Evolutionary conservation across 192 early-diverging fungal species (phyloP), one percentile per base, ranked within the genome.

Genomic region (Endogone sp.): DNA sequence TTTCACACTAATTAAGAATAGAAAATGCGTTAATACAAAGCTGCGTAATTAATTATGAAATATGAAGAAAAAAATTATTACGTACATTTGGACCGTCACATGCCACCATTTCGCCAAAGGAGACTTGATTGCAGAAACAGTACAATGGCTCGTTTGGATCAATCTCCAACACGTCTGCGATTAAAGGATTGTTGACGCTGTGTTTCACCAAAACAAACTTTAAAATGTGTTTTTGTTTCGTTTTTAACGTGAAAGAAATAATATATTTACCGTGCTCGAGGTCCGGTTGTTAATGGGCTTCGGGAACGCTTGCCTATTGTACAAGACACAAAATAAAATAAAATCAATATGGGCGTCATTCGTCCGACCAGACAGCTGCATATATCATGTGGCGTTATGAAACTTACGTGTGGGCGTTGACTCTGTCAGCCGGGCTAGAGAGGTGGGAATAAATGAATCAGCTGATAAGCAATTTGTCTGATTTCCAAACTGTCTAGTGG

Each of bases 141-240:
- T 96, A 96, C 24, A 81, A 82, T 0, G 94, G 94, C 79, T 95
- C 94, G 73, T 94, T 91, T 1, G 94, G 93, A 75, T 95, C 93
- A 55, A 95, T 92, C 0, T 89, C 86, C 72, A 89, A 75, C 26
- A 85, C 87, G 3, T 75, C 59, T n/a, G 70, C 25, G 21, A 49
- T 49, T n/a, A n/a, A n/a, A n/a, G n/a, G n/a, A n/a, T n/a, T n/a
- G n/a, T n/a, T n/a, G n/a, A n/a, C n/a, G n/a, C n/a, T n/a, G n/a
- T n/a, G n/a, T n/a, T n/a, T n/a, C n/a, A n/a, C n/a, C n/a, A n/a
- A n/a, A n/a, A n/a, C n/a, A n/a, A n/a, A n/a, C n/a, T n/a, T n/a
- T n/a, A n/a, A n/a, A n/a, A n/a, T n/a, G n/a, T n/a, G n/a, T n/a
- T n/a, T n/a, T n/a, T n/a, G n/a, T n/a, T n/a, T n/a, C n/a, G n/a